These are phyloP conservation scores for Aspergillus intermedius DNA, from an alignment of 2,329 filamentous ascomycete genomes.

Conservation along the genomic window DNA sequence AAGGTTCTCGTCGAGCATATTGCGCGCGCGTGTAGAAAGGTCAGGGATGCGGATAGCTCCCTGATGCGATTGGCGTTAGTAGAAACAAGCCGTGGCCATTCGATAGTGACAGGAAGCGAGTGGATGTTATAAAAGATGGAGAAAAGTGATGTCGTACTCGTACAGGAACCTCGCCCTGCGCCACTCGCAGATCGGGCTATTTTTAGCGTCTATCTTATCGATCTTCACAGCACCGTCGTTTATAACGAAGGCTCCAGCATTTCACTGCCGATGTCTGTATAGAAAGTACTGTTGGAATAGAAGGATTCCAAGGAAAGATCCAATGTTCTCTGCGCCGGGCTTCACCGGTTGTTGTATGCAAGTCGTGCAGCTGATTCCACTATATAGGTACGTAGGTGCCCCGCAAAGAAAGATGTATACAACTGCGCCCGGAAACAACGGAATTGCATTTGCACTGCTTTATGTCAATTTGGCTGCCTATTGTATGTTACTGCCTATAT, in stretches of 20 bases:
- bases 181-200: slow-evolving; percentile 1
- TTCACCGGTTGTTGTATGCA: no score
- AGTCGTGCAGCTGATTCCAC: no score
- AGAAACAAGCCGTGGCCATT: not conserved
- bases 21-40: slow-evolving; percentile 4
- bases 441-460: not conserved
- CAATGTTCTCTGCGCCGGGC: not conserved
- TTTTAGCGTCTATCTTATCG: not conserved
- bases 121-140: not conserved
- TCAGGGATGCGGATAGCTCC: not conserved
- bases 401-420: no score
- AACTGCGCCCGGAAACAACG: no score
- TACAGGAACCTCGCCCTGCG: not conserved
- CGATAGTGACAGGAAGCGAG: not conserved
- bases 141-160: not conserved
- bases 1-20: slow-evolving; percentile 91
- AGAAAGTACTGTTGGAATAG: not conserved
- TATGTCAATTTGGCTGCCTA: not conserved
- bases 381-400: not conserved
- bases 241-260: not conserved
- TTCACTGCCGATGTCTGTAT: not conserved
- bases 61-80: not conserved
- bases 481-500: not conserved
- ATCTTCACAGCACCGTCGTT: not conserved
- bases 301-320: not conserved